Conservation (phyloP, 345 rosid species). For the Arabidopsis thaliana region DNA sequence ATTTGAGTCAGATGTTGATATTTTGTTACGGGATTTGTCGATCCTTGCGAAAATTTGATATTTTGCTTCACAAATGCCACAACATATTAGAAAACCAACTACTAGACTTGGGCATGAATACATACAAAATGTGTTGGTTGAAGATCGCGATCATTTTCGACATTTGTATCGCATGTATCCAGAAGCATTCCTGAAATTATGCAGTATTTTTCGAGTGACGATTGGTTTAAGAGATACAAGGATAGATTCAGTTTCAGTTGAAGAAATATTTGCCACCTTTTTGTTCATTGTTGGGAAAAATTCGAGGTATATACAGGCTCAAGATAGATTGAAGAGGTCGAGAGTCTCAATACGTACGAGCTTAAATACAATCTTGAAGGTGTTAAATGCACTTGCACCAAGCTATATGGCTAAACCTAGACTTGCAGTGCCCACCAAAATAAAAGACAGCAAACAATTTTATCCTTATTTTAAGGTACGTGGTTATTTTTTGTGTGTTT, state of each 20-base stretch:
- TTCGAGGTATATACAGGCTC: conserved; percentile 3
- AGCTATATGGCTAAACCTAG: conserved; percentile 16
- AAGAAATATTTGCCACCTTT: conserved; percentile 26
- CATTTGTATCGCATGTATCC: neutral
- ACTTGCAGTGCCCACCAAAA: neutral
- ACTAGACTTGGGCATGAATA: too few relatives aligned
- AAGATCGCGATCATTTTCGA: neutral
- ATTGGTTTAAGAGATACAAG: too few relatives aligned
- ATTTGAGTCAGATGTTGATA: neutral
- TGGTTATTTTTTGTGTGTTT: neutral
- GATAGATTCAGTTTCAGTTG: neutral
- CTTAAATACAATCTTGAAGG: conserved; percentile 15
- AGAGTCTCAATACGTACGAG: conserved; percentile 17
- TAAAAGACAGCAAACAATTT: neutral
- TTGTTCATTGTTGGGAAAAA: conserved; percentile 19
- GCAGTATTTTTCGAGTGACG: too few relatives aligned
- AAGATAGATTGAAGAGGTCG: conserved; percentile 15
- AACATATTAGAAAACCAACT: too few relatives aligned
- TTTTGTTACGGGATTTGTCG: neutral
- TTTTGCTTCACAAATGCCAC: too few relatives aligned
- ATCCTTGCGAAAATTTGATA: too few relatives aligned
- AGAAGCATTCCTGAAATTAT: neutral
- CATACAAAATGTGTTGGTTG: too few relatives aligned
- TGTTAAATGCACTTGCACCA: conserved; percentile 6
- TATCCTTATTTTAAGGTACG: conserved; percentile 30